Evolutionary conservation across 176 grass and related monocot species (phyloP), one percentile per base, ranked within the genome.

Genomic region (Triticum urartu): DNA sequence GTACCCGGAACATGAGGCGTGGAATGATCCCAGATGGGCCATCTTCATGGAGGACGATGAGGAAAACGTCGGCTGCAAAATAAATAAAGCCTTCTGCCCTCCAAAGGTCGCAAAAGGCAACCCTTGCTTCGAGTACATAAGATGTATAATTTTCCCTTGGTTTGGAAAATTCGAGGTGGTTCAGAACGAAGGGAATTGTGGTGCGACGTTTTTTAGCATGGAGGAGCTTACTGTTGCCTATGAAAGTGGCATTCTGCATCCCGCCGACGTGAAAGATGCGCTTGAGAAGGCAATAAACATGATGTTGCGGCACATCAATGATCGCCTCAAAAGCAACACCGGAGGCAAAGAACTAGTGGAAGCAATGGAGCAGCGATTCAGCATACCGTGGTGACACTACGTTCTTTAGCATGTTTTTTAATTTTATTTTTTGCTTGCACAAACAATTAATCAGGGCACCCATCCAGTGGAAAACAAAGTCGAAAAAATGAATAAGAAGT

Each of bases 31-130:
- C 33, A 61, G 24, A 74, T 85, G 83, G 76, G 82, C 90, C 43
- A 84, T 92, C 33, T 95, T 69, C 74, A 92, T 90, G 90, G 79
- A 88, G 48, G 93, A 92, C 81, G 75, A 87, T n/a, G 83, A 89
- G 88, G 78, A 33, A 15, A 14, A 78, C 13, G 63, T 91, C 64
- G 73, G 81, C 66, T 15, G 42, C 34, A 95, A 95, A 79, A 95
- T 91, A 74, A 72, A 58, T 18, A 62, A 85, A 64, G 91, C 84
- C 35, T 89, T 85, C 60, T 95, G 91, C 72, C 94, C 93, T 75
- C 87, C 91, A 70, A 72, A 76, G 63, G 8, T 85, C 43, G 81
- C 81, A 10, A 66, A 87, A 79, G 87, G 77, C 62, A 95, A 93
- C 15, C 14, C 65, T 7, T 68, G 30, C 17, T 35, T 68, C 3